Base-by-base conservation (phyloP, 2,329 filamentous ascomycete species). In the Alternaria brassicae region DNA sequence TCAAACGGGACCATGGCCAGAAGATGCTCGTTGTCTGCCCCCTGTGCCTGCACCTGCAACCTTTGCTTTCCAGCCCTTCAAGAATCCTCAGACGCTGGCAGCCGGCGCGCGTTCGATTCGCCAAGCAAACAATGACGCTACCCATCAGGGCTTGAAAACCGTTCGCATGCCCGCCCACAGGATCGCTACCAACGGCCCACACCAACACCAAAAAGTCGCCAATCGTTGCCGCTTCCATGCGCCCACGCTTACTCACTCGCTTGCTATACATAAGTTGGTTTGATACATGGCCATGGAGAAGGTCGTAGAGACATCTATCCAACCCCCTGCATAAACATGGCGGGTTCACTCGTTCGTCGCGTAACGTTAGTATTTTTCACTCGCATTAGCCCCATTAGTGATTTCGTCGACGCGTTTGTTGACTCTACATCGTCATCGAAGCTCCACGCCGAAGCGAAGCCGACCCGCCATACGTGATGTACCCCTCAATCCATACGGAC, bases 51-150 rank as follows among this genome's bases (percentile, higher is more conserved):
- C 30, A 7, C 3, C 40, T 6, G 13, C 12, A 7, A 13, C 19
- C 3, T 17, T 48, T 19, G 13, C 23, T 48, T n/a, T 48, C 19
- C 44, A 34, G 44, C 44, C 12, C 30, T 23, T n/a, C 8, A 13
- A 21, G 0, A 34, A 2, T 4, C 28, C 44, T 19, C 30, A 48
- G 25, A 25, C 30, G 44, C 44, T 13, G 44, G 28, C 30, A 19
- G 25, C n/a, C 21, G 23, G 28, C 36, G 44, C 44, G 44, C 44
- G 44, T 36, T 34, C 8, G 44, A 19, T 19, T 23, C 28, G 44
- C 44, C 44, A 48, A 48, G 44, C 58, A 60, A 61, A 61, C 61
- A 63, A 61, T 63, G 58, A 63, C 61, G 58, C 61, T 55, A 59
- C 40, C 12, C 50, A 58, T 48, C 45, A 30, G 40, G 28, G 17